Conservation (phyloP, 768 basidiomycete genomes). For the Royoungia palumana region DNA sequence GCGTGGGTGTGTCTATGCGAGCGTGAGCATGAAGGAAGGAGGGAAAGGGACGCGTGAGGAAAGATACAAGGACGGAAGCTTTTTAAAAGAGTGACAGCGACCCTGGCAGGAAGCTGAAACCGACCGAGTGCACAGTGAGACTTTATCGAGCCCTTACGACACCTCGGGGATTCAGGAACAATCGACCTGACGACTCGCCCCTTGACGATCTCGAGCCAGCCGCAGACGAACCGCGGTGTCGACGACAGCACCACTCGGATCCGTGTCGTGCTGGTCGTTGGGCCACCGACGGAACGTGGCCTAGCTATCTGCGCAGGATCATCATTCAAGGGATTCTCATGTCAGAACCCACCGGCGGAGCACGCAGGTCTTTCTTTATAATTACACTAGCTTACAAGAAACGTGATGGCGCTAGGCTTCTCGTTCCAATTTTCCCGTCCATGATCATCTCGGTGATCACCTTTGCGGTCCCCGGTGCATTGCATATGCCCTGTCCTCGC, state of each 20-base stretch:
- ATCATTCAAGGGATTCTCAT: no score
- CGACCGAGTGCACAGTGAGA: no score
- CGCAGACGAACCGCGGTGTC: no score
- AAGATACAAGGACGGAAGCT: constrained; percentile 7
- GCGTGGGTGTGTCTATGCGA: constrained; percentile 9
- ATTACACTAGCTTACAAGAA: constrained; percentile 29
- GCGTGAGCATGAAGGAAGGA: constrained; percentile 18
- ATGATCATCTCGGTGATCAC: constrained; percentile 69
- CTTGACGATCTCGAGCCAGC: constrained; percentile 10
- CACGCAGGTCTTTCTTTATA: no score
- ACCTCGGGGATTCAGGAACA: constrained; percentile 9
- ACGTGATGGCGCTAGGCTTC: constrained; percentile 41
- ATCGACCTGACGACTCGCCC: background rate
- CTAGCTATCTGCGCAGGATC: no score
- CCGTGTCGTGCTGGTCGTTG: background rate
- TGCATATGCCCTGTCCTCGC: constrained; percentile 61
- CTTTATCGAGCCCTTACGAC: no score
- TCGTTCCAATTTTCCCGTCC: constrained; percentile 49
- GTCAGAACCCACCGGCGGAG: no score
- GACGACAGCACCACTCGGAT: constrained; percentile 7
- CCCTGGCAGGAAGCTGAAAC: constrained; percentile 1
- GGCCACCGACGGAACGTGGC: no score
- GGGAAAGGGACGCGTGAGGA: constrained; percentile 3
- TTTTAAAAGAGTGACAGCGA: constrained; percentile 12
- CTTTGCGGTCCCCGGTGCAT: constrained; percentile 80